These are phyloP conservation scores for Gossypium turneri DNA, from an alignment of 345 rosid species.

Conservation along the genomic window DNA sequence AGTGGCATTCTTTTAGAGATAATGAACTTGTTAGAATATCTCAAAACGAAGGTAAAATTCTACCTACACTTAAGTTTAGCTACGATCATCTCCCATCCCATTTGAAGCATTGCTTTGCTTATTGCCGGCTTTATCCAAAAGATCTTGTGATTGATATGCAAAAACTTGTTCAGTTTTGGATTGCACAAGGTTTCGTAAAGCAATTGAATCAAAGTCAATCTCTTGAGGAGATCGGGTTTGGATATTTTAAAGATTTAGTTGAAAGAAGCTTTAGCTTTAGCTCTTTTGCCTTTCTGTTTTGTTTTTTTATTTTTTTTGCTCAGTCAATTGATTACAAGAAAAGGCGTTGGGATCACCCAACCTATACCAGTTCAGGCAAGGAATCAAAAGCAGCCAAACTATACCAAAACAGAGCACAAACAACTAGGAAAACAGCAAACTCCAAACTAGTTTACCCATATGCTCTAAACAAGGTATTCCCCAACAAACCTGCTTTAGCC, in stretches of 20 bases:
- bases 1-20: neutral
- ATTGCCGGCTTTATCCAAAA: neutral
- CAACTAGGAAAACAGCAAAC: too few relatives aligned
- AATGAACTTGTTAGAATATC: neutral
- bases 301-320: too few relatives aligned
- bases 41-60: neutral
- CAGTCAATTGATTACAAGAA: too few relatives aligned
- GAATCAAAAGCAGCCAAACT: too few relatives aligned
- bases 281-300: too few relatives aligned
- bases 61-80: neutral
- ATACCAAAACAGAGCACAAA: too few relatives aligned
- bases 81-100: neutral
- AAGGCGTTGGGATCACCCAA: too few relatives aligned
- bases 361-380: too few relatives aligned
- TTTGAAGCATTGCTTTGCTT: neutral
- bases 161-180: neutral
- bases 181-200: neutral
- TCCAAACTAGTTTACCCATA: too few relatives aligned
- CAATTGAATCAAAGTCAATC: neutral
- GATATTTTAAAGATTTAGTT: neutral
- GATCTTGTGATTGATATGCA: fast-evolving
- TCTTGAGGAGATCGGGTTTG: neutral
- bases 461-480: too few relatives aligned
- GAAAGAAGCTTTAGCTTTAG: neutral
- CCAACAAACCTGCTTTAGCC: too few relatives aligned